phyloP scores from a whole-genome alignment of 2,329 filamentous ascomycete species.

The Pseudocercospora cruenta region DNA sequence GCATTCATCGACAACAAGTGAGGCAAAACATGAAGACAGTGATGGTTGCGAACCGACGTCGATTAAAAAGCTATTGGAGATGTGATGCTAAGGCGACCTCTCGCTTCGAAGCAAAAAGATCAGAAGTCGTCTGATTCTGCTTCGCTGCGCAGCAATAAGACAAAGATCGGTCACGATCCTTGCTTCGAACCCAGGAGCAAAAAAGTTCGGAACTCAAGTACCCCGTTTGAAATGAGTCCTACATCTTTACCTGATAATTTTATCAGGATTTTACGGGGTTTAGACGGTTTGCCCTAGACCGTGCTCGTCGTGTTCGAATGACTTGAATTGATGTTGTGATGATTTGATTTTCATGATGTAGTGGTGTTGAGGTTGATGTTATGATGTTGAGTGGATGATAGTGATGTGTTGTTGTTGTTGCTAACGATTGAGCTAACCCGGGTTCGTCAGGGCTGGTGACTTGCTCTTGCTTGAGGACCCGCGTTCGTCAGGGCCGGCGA shows the following conservation, averaged over 20 bases:
- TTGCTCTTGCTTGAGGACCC: background rate
- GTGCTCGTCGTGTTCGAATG: background rate
- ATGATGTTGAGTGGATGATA: background rate
- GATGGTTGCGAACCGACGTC: no score
- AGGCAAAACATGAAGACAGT: background rate
- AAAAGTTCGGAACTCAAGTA: background rate
- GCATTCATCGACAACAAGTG: background rate
- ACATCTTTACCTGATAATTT: constrained; percentile 2
- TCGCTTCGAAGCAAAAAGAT: no score
- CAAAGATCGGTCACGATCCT: no score
- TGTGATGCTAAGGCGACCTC: no score
- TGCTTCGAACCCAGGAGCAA: background rate
- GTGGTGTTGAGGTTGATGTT: background rate
- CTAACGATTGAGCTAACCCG: background rate
- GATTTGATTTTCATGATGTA: no score
- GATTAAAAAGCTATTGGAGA: no score
- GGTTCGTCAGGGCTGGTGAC: background rate
- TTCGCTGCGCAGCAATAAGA: no score
- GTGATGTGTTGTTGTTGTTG: background rate
- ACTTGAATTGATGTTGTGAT: background rate
- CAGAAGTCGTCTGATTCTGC: no score
- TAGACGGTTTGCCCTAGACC: background rate
- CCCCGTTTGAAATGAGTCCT: background rate
- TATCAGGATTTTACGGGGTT: background rate
- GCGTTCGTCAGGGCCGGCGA: background rate